Evolutionary conservation across 305 asterid species (phyloP).

Genomic region (Caryopteris hybrid): DNA sequence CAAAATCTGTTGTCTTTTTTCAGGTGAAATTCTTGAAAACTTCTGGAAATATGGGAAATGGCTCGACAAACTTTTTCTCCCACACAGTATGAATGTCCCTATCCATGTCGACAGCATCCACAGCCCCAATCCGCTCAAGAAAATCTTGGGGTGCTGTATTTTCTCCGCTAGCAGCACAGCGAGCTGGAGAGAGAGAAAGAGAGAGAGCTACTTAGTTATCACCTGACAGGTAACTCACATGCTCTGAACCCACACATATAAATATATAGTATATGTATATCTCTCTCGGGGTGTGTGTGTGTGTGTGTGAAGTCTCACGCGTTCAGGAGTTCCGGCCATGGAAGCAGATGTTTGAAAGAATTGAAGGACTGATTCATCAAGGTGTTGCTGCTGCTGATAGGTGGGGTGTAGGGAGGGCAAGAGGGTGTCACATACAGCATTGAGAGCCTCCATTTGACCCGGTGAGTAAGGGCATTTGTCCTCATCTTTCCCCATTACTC

Average conservation of each 20-base stretch:
- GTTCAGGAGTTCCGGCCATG: constrained; percentile 55
- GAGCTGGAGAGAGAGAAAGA: constrained; percentile 25
- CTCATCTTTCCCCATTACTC: constrained; percentile 1
- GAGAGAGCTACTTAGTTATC: not conserved
- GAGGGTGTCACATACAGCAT: constrained; percentile 62
- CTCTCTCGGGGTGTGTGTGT: too few relatives aligned
- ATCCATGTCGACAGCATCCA: constrained; percentile 55
- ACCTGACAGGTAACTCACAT: too few relatives aligned
- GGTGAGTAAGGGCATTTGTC: constrained; percentile 21
- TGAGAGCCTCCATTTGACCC: constrained; percentile 57
- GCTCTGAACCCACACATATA: too few relatives aligned
- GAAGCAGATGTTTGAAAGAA: constrained; percentile 71
- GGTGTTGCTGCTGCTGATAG: not conserved
- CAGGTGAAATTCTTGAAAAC: constrained; percentile 40
- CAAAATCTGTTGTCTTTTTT: constrained; percentile 41
- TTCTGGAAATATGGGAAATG: constrained; percentile 54
- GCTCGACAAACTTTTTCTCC: constrained; percentile 43
- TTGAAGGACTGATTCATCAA: constrained; percentile 10
- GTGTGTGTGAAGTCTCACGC: constrained; percentile 30
- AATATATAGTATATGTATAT: too few relatives aligned
- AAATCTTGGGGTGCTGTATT: constrained; percentile 53
- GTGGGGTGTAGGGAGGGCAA: constrained; percentile 47
- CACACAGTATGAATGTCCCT: constrained; percentile 64
- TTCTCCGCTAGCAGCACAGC: constrained; percentile 39
- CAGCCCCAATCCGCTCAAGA: constrained; percentile 30